Base-by-base conservation (phyloP, 129 eudicot species). In the Flaveria trinervia region DNA sequence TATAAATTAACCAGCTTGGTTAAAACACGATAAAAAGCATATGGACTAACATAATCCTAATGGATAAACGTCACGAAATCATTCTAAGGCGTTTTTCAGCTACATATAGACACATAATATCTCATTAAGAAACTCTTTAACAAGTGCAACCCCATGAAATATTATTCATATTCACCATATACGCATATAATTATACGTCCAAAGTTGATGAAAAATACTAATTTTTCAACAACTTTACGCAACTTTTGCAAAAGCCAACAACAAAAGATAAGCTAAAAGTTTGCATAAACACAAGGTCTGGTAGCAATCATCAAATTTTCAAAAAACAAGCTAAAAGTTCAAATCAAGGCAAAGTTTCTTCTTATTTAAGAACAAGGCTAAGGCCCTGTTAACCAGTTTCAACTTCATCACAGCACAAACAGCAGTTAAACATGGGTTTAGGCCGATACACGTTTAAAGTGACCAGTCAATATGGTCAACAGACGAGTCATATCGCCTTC, bases 391-490 rank as follows among this genome's bases (percentile, higher is more conserved):
- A 54, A 80, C 49, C 72, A 69, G 83, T 83, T 80, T 20, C 68
- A 16, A 70, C 52, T 48, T 67, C 39, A 70, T 76, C 25, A 44
- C 56, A 52, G 25, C 81, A 79, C 17, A 67, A 59, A 41, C 9
- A 9, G 50, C 77, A 64, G 67, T 67, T 72, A 15, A 55, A 52
- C 5, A 18, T 78, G 39, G 39, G 39, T 71, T 46, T 49, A 49
- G 45, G 11, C 60, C 18, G 23, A 57, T 57, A 57, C 54, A 39
- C 45, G 46, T 25, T 82, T 52, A 93, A 72, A 90, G 89, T 6
- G 92, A 84, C 98, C 97, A 89, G 72, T 90, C 83, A 80, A 79
- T 80, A 65, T 87, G 88, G 86, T 84, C 89, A 28, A 68, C 73
- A 44, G 96, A 67, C 7, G 96, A 81, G 70, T 84, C 88, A 17